These are phyloP conservation scores for Blastobotrys aristatus DNA, from an alignment of 1,139 yeast genomes.

Conservation along the genomic window DNA sequence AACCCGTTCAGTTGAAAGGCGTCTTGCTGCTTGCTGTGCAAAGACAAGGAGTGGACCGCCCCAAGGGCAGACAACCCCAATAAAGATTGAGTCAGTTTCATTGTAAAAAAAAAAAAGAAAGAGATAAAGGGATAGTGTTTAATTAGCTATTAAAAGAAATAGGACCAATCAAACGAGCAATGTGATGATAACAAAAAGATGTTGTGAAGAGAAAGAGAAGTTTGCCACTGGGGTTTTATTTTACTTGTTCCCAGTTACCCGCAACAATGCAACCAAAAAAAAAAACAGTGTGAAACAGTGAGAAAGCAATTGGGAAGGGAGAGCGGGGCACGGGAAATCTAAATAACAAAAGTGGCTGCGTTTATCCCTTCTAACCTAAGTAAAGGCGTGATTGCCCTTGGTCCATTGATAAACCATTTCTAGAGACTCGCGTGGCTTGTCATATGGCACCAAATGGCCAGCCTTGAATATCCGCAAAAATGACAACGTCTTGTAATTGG, in stretches of 20 bases:
- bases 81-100: slow-evolving; percentile 2
- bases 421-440: slow-evolving; percentile 65
- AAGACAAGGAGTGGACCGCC: neutral
- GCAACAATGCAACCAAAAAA: no score
- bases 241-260: neutral
- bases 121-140: neutral
- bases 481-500: slow-evolving; percentile 53
- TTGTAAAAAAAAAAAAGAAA: neutral
- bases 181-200: neutral
- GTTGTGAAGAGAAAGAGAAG: neutral
- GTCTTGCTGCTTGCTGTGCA: slow-evolving; percentile 3
- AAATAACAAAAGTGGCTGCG: no score
- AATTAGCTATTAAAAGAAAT: no score
- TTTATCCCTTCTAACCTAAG: neutral
- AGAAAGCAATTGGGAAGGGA: no score
- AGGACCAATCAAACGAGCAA: no score
- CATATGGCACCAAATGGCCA: slow-evolving; percentile 71
- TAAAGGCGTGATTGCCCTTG: slow-evolving; percentile 20
- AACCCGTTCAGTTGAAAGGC: slow-evolving; percentile 4
- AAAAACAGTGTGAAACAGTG: no score
- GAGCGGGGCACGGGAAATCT: no score
- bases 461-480: slow-evolving; percentile 62
- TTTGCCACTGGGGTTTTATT: neutral
- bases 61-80: neutral
- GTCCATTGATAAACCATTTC: slow-evolving; percentile 78